These are phyloP conservation scores for Penicillium silybi DNA, from an alignment of 495 filamentous ascomycete species.

Conservation along the genomic window DNA sequence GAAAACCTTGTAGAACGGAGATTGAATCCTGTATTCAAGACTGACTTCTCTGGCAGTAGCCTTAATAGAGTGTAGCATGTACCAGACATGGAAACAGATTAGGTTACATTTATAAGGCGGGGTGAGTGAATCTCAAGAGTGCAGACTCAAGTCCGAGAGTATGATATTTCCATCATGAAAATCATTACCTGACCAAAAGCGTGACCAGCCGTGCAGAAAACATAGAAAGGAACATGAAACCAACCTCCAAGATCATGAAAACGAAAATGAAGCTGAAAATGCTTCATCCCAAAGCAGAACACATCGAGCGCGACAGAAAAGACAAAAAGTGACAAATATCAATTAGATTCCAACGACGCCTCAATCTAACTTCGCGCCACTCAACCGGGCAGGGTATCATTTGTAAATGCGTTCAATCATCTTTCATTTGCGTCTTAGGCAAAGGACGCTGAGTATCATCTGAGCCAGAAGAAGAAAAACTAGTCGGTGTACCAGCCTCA, in stretches of 20 bases:
- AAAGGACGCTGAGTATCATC: conserved; percentile 24
- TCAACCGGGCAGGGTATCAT: conserved; percentile 26
- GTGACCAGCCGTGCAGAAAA: not conserved
- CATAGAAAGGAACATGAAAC: not conserved
- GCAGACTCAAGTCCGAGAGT: not conserved
- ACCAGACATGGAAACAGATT: too few species aligned
- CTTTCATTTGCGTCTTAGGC: conserved; percentile 6
- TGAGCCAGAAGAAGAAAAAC: conserved; percentile 34
- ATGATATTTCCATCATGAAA: not conserved
- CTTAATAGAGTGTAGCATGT: too few species aligned
- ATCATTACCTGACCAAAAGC: too few species aligned
- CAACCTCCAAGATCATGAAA: not conserved
- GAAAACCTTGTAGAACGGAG: too few species aligned
- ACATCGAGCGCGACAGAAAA: conserved; percentile 1
- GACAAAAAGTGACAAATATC: conserved; percentile 2
- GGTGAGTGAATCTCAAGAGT: not conserved
- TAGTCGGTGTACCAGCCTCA: conserved; percentile 34
- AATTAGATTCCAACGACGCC: conserved; percentile 13
- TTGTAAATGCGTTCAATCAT: conserved; percentile 15
- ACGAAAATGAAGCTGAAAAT: not conserved
- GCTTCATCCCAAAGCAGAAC: not conserved
- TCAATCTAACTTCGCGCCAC: conserved; percentile 10
- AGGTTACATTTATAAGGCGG: too few species aligned
- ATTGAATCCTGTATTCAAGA: too few species aligned
- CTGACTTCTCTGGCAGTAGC: too few species aligned